A percentile compares a stretch with the other conserved stretches of the same genome.
These are phyloP conservation scores for Metahyphopichia silvanorum DNA, from an alignment of 805 yeast genomes.

Conservation along the genomic window DNA sequence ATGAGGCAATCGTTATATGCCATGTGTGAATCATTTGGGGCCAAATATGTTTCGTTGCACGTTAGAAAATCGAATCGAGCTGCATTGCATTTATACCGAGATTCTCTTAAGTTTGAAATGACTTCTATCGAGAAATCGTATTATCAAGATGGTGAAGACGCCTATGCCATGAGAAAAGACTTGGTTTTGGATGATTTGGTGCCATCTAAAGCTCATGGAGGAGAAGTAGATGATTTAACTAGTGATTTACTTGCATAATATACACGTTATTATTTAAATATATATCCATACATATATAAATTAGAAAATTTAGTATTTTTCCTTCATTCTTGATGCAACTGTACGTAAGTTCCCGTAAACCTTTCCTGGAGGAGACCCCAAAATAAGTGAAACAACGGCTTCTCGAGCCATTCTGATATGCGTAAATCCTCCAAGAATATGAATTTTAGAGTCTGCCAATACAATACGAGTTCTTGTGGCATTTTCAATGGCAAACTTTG, in stretches of 20 bases:
- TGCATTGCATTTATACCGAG: conserved; percentile 87
- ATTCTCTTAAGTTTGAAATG: conserved; percentile 80
- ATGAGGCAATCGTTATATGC: conserved; percentile 84
- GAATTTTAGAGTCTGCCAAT: conserved; percentile 93
- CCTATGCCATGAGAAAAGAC: conserved; percentile 86
- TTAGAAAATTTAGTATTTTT: conserved; percentile 60
- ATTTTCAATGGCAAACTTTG: conserved; percentile 97
- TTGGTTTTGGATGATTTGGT: conserved; percentile 57
- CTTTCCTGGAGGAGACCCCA: conserved; percentile 98
- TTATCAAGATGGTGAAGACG: conserved; percentile 97
- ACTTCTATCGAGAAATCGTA: conserved; percentile 80
- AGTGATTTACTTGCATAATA: conserved; percentile 23
- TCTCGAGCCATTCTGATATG: conserved; percentile 99
- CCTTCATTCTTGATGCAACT: conserved; percentile 95
- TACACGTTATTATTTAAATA: not conserved
- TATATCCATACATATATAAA: not conserved
- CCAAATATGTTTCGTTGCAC: conserved; percentile 83
- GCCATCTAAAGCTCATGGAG: conserved; percentile 54
- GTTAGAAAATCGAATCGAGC: conserved; percentile 93
- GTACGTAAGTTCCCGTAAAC: conserved; percentile 96
- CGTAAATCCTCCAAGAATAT: conserved; percentile 93
- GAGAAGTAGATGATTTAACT: conserved; percentile 53
- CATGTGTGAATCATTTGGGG: conserved; percentile 75
- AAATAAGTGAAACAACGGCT: conserved; percentile 88
- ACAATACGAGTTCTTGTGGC: conserved; percentile 98